Evolutionary conservation across 2,329 filamentous ascomycete genomes (phyloP), one percentile per base, ranked within the genome.

Genomic region (Phyllosticta paracitricarpa): DNA sequence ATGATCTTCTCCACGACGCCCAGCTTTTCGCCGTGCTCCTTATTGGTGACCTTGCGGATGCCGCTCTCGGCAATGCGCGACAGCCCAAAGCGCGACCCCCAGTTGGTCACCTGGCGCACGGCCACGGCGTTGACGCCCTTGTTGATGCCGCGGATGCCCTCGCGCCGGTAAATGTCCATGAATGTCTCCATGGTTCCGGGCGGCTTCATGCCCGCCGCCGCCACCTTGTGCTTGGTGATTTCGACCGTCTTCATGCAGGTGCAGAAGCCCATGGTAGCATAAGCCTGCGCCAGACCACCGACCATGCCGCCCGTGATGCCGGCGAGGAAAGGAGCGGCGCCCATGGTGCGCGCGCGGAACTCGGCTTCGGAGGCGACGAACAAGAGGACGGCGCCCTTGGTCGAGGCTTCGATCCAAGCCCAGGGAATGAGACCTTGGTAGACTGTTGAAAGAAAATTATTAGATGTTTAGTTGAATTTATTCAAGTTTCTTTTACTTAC

Each of bases 211-310:
- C 94, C 94, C 53, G 85, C 68, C 35, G 90, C 87, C 14, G 90
- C 91, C 72, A 94, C 82, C 84, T 97, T 97, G 83, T 94, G 89
- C 81, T 97, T 95, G 73, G 94, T 99, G 79, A 99, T 99, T 79
- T 99, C 94, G 68, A 97, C 94, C 66, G 94, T 99, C 87, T 99
- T 99, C 94, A 99, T 99, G 85, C 94, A 99, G 64, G 94, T 99
- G 80, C 94, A 99, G 86, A 99, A 99, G 68, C 94, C 94, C 93
- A 99, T 99, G 75, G 94, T 99, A 67, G 94, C 94, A 76, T 99
- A 99, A 63, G 94, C 94, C 81, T 99, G 94, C 55, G 93, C 94
- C 63, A 99, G 86, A 83, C 94, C 94, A 74, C 94, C 94, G 24
- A 86, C 83, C 82, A 99, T 91, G 77, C 94, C 94, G 71, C 94